Evolutionary conservation across 2,329 filamentous ascomycete genomes (phyloP).

Genomic region (Colletotrichum truncatum): DNA sequence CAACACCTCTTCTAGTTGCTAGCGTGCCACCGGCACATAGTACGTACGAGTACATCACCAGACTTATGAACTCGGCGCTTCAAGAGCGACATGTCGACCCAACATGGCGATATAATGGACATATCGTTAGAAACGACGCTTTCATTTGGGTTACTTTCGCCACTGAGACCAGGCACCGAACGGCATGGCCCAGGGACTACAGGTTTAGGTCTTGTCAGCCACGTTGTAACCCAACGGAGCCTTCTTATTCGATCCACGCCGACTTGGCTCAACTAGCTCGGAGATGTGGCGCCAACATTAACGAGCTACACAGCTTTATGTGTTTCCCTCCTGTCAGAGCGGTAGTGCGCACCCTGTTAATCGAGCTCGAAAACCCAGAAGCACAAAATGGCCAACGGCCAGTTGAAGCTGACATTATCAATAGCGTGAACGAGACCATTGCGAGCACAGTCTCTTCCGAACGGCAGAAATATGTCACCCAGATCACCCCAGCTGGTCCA

Average conservation of each 20-base stretch:
- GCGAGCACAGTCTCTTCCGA: background rate
- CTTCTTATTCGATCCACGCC: background rate
- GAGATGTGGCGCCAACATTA: background rate
- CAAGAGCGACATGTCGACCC: slow-evolving; percentile 6
- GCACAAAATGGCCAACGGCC: slow-evolving; percentile 1
- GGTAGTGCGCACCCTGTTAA: slow-evolving; percentile 18
- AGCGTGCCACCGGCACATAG: background rate
- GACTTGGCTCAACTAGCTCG: slow-evolving; percentile 6
- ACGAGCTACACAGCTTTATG: slow-evolving; percentile 23
- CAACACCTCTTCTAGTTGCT: no score
- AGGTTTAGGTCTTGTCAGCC: background rate
- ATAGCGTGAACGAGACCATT: background rate
- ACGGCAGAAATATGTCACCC: background rate
- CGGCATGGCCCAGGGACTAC: slow-evolving; percentile 17
- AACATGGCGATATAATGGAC: slow-evolving; percentile 12
- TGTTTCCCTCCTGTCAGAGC: slow-evolving; percentile 13
- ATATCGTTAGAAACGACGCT: background rate
- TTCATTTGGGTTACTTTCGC: slow-evolving; percentile 14
- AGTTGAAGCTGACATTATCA: background rate
- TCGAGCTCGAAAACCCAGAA: slow-evolving; percentile 21
- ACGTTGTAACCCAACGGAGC: background rate
- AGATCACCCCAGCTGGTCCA: background rate
- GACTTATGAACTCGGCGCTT: slow-evolving; percentile 22
- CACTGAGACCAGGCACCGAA: background rate
- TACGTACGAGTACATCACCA: background rate